phyloP scores from a whole-genome alignment of 768 basidiomycete genomes.

The Lentinula edodes region DNA sequence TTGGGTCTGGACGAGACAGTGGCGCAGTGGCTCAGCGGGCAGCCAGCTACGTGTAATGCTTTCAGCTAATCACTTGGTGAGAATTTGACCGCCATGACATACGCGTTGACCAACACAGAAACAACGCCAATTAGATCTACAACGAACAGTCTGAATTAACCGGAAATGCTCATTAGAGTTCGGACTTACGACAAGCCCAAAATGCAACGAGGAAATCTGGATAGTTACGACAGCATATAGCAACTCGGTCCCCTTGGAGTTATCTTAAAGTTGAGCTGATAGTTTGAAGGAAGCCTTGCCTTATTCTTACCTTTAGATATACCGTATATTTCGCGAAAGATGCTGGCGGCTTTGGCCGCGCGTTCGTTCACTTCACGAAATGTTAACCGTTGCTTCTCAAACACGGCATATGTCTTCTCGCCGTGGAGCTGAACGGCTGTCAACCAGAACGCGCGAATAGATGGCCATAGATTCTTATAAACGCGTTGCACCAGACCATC shows the following conservation, averaged over 20 bases:
- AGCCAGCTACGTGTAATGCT: slow-evolving; percentile 26
- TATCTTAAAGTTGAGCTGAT: background rate
- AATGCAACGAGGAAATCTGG: slow-evolving; percentile 41
- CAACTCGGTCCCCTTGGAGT: slow-evolving; percentile 34
- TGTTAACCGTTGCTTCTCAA: slow-evolving; percentile 39
- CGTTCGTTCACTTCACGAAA: slow-evolving; percentile 32
- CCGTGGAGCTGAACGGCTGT: slow-evolving; percentile 25
- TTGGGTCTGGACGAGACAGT: slow-evolving; percentile 40
- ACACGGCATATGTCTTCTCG: slow-evolving; percentile 41
- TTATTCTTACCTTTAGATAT: slow-evolving; percentile 36
- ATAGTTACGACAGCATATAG: slow-evolving; percentile 43
- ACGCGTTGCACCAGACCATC: slow-evolving; percentile 40
- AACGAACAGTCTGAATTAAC: background rate
- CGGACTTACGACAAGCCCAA: slow-evolving; percentile 40
- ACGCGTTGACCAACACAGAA: slow-evolving; percentile 42
- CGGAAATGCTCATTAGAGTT: background rate
- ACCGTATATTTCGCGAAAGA: slow-evolving; percentile 34
- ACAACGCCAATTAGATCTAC: slow-evolving; percentile 44
- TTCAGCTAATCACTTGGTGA: background rate
- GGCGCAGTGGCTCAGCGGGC: slow-evolving; percentile 32
- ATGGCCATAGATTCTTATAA: slow-evolving; percentile 49
- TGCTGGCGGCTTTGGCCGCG: slow-evolving; percentile 30
- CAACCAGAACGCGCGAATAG: slow-evolving; percentile 42
- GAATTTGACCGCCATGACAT: slow-evolving; percentile 9
- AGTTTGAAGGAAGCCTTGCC: background rate